phyloP scores from a whole-genome alignment of 2,329 filamentous ascomycete genomes.

The Talaromyces sp. region DNA sequence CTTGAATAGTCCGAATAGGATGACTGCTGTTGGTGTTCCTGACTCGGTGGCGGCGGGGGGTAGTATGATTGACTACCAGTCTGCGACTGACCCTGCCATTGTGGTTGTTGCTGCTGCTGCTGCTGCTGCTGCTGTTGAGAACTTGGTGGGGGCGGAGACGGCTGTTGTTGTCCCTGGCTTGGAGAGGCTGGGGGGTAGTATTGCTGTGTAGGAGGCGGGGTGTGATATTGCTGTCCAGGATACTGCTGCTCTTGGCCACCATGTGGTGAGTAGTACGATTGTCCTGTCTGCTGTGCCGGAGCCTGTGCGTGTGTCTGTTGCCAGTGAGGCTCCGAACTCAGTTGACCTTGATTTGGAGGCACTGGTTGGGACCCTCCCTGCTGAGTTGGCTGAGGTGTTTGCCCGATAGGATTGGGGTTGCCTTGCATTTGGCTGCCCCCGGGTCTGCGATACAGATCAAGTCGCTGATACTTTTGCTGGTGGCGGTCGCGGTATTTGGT shows the following conservation, averaged over 20 bases:
- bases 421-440: slow-evolving; percentile 25
- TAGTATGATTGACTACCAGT: slow-evolving; percentile 13
- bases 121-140: slow-evolving; percentile 21
- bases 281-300: slow-evolving; percentile 1
- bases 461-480: slow-evolving; percentile 47
- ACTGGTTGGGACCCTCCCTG: slow-evolving; percentile 17
- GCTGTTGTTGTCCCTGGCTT: slow-evolving; percentile 5
- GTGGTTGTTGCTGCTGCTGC: slow-evolving; percentile 18
- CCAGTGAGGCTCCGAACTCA: slow-evolving; percentile 19
- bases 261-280: slow-evolving; percentile 10
- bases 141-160: slow-evolving; percentile 5
- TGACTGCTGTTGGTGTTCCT: slow-evolving; percentile 16
- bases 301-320: slow-evolving; percentile 14
- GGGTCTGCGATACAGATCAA: slow-evolving; percentile 27
- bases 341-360: slow-evolving; percentile 15
- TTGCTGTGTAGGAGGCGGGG: slow-evolving; percentile 9
- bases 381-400: slow-evolving; percentile 21
- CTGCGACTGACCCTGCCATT: slow-evolving; percentile 17
- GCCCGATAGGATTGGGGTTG: slow-evolving; percentile 19
- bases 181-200: slow-evolving; percentile 3
- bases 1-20: not conserved
- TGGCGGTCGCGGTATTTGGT: slow-evolving; percentile 69
- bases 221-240: slow-evolving; percentile 1
- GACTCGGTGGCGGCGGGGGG: slow-evolving; percentile 6
- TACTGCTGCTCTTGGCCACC: slow-evolving; percentile 3